Evolutionary conservation across 2,329 filamentous ascomycete genomes (phyloP).

Genomic region (Penicillium sp.): DNA sequence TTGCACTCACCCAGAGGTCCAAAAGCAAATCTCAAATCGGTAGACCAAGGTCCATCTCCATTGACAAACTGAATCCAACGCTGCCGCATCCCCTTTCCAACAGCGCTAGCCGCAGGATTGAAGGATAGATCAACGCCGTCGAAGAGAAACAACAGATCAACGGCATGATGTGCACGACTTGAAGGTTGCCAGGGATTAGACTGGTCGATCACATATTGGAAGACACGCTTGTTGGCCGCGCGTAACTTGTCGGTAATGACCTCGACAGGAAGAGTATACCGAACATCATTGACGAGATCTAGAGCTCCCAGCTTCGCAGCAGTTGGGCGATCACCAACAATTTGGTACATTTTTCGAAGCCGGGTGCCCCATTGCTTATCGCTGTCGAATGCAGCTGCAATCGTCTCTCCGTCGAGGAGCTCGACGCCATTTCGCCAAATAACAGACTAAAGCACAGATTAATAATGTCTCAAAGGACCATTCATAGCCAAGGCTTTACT

Average conservation of each 20-base stretch:
- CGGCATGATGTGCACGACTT: constrained; percentile 48
- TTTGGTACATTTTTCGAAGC: constrained; percentile 43
- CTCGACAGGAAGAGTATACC: constrained; percentile 34
- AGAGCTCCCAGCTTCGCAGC: constrained; percentile 44
- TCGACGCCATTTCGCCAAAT: constrained; percentile 49
- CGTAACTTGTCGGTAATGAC: constrained; percentile 28
- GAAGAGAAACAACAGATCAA: constrained; percentile 49
- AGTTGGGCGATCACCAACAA: constrained; percentile 40
- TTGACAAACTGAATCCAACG: constrained; percentile 44
- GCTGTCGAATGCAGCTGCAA: constrained; percentile 36
- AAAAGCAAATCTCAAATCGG: constrained; percentile 35
- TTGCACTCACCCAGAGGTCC: constrained; percentile 40
- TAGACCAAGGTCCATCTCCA: constrained; percentile 38
- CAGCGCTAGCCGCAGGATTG: constrained; percentile 32
- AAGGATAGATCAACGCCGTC: constrained; percentile 40
- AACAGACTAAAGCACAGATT: constrained; percentile 35
- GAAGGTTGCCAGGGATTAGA: constrained; percentile 50
- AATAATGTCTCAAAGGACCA: neutral
- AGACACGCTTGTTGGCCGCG: constrained; percentile 31
- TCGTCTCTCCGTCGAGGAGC: constrained; percentile 31
- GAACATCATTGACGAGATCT: constrained; percentile 33
- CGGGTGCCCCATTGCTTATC: constrained; percentile 29
- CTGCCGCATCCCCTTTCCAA: constrained; percentile 40
- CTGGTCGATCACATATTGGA: constrained; percentile 47
- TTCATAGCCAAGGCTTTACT: neutral